Evolutionary conservation across 2,329 filamentous ascomycete genomes (phyloP).

Genomic region (Calonectria naviculata): DNA sequence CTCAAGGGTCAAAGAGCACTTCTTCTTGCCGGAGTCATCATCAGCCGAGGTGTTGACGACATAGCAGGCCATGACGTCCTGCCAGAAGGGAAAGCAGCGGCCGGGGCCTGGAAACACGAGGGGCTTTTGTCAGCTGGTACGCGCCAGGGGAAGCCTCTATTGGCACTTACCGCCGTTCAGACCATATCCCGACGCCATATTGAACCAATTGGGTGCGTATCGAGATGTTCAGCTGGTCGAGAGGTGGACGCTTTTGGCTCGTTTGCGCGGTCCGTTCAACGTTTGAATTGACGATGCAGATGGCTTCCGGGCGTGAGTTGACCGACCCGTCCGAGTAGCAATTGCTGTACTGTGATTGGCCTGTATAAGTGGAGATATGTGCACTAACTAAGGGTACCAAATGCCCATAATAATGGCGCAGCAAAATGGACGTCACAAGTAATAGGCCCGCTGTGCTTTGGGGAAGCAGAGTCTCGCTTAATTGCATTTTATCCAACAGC

Average conservation of each 20-base stretch:
- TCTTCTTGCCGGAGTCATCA: conserved; percentile 84
- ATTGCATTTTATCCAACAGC: background rate
- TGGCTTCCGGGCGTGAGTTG: conserved; percentile 36
- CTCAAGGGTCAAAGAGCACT: conserved; percentile 86
- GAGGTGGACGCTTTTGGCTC: conserved; percentile 28
- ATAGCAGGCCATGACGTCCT: conserved; percentile 98
- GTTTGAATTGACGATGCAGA: conserved; percentile 37
- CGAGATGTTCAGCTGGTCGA: conserved; percentile 38
- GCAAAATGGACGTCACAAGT: background rate
- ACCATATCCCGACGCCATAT: conserved; percentile 86
- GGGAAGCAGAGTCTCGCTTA: conserved; percentile 1
- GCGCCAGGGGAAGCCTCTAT: background rate
- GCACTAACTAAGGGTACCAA: conserved; percentile 26
- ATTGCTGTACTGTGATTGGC: conserved; percentile 37
- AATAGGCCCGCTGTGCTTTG: background rate
- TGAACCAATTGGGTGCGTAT: conserved; percentile 46
- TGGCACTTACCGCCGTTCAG: conserved; percentile 77
- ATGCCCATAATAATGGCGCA: too few species aligned
- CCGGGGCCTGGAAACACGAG: conserved; percentile 60
- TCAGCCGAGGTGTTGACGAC: conserved; percentile 89
- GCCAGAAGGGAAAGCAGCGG: conserved; percentile 99
- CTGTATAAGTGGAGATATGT: conserved; percentile 1
- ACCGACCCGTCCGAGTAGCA: conserved; percentile 43
- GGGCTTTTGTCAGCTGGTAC: conserved; percentile 36
- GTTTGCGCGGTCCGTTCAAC: conserved; percentile 36